A percentile compares a stretch with the other conserved stretches of the same genome.
phyloP scores from a whole-genome alignment of 129 eudicot species.

The Pittosporum tobira region DNA sequence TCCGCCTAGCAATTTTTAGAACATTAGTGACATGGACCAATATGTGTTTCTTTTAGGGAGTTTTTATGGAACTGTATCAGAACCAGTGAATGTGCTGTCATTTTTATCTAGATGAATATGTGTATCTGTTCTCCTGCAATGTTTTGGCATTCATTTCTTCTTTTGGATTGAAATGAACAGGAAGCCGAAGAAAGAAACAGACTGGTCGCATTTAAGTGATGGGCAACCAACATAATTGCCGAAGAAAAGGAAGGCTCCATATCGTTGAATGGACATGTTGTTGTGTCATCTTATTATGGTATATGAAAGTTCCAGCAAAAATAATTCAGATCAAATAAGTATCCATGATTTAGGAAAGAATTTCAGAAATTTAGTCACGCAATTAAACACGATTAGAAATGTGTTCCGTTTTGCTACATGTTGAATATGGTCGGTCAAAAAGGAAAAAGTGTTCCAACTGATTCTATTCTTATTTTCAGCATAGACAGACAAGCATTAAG shows the following conservation, averaged over 20 bases:
- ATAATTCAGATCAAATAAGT: no score
- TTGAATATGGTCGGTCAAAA: no score
- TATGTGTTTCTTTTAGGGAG: not conserved
- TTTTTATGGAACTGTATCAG: not conserved
- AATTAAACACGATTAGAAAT: no score
- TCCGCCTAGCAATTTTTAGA: no score
- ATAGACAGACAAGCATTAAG: no score
- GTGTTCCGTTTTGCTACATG: no score
- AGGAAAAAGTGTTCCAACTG: no score
- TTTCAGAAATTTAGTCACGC: no score
- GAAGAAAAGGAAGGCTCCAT: not conserved
- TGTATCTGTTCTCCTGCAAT: no score
- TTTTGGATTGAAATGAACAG: slow-evolving; percentile 10
- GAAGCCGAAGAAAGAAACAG: slow-evolving; percentile 20
- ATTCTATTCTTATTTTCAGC: no score
- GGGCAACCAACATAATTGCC: not conserved
- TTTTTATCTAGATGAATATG: not conserved
- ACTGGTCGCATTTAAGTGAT: not conserved
- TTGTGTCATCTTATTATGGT: not conserved
- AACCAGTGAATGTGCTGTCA: not conserved
- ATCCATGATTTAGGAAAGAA: no score
- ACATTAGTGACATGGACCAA: no score
- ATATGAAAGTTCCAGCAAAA: not conserved
- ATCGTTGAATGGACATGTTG: not conserved
- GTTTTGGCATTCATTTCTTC: not conserved